A percentile compares a stretch with the other conserved stretches of the same genome.
Conservation (phyloP, 176 grass and related monocot species). For the Oryza longistaminata region DNA sequence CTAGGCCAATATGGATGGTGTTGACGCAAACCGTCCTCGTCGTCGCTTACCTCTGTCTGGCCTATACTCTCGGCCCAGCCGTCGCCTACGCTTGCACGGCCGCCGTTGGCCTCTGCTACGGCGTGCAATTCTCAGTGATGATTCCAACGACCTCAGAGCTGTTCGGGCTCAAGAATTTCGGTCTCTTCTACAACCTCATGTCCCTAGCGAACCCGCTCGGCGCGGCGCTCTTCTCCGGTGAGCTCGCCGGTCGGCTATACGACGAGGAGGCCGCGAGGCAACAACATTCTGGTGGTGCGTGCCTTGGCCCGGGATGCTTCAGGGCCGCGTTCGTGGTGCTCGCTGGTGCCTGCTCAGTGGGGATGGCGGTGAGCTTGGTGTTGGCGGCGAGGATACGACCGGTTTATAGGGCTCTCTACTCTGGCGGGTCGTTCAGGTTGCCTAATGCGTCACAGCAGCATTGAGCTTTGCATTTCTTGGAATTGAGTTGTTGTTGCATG, state of each 20-base stretch:
- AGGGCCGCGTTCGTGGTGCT: slow-evolving; percentile 57
- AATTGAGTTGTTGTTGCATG: not conserved
- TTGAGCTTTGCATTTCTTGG: not conserved
- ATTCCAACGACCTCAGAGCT: slow-evolving; percentile 63
- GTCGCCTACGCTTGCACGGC: slow-evolving; percentile 40
- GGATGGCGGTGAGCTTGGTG: slow-evolving; percentile 50
- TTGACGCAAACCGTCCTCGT: slow-evolving; percentile 48
- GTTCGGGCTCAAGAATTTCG: slow-evolving; percentile 67
- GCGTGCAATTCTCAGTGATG: slow-evolving; percentile 64
- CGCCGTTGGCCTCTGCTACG: slow-evolving; percentile 60
- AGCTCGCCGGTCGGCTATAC: slow-evolving; percentile 54
- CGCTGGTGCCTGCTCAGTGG: slow-evolving; percentile 45
- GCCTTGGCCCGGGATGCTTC: slow-evolving; percentile 56
- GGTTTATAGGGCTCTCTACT: slow-evolving; percentile 58
- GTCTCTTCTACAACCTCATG: slow-evolving; percentile 73
- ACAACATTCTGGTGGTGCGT: not conserved
- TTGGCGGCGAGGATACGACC: slow-evolving; percentile 54
- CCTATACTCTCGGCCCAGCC: slow-evolving; percentile 18
- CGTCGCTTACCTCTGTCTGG: slow-evolving; percentile 43
- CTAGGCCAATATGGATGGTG: slow-evolving; percentile 55
- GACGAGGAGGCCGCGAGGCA: slow-evolving; percentile 49
- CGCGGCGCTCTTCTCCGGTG: slow-evolving; percentile 57
- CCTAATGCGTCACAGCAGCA: slow-evolving; percentile 6
- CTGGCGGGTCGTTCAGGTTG: slow-evolving; percentile 45
- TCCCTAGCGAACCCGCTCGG: slow-evolving; percentile 60